Percentiles rank a stretch among this genome's conserved stretches.
These are phyloP conservation scores for Cordyceps militaris DNA, from an alignment of 2,329 filamentous ascomycete species.

Conservation along the genomic window DNA sequence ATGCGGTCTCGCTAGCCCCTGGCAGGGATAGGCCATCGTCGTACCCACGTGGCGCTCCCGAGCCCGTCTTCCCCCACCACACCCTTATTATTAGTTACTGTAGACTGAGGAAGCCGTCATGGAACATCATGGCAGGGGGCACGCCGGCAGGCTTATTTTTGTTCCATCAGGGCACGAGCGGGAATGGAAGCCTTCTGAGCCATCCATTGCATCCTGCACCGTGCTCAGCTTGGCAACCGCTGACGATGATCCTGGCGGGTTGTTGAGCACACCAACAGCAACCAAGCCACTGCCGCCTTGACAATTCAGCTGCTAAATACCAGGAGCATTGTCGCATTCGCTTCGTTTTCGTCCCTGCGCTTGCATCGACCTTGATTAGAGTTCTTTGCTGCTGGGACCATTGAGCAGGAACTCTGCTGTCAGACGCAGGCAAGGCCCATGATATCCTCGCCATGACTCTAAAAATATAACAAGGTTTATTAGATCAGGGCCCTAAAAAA, in stretches of 20 bases:
- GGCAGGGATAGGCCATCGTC: conserved; percentile 3
- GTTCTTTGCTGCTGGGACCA: not conserved
- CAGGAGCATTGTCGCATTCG: not conserved
- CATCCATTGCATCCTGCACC: not conserved
- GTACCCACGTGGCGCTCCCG: conserved; percentile 13
- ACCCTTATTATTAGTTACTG: not conserved
- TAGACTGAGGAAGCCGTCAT: not conserved
- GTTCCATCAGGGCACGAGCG: not conserved
- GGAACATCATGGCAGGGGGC: not conserved
- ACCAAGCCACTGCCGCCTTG: conserved; percentile 3
- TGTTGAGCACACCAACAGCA: not conserved
- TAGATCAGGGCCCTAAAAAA: not conserved
- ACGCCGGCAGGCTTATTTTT: too few species aligned
- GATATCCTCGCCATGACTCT: conserved; percentile 1
- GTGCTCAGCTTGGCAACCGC: not conserved
- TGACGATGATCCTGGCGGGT: not conserved
- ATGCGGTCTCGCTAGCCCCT: not conserved
- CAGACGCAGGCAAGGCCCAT: not conserved
- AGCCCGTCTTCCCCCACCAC: conserved; percentile 2
- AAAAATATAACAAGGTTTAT: not conserved
- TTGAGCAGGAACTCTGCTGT: not conserved
- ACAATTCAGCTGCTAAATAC: not conserved
- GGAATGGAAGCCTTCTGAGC: not conserved
- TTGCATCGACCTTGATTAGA: not conserved
- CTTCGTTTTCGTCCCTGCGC: not conserved